Evolutionary conservation across 441 rosid species (phyloP).

Genomic region (Kokia cookei): DNA sequence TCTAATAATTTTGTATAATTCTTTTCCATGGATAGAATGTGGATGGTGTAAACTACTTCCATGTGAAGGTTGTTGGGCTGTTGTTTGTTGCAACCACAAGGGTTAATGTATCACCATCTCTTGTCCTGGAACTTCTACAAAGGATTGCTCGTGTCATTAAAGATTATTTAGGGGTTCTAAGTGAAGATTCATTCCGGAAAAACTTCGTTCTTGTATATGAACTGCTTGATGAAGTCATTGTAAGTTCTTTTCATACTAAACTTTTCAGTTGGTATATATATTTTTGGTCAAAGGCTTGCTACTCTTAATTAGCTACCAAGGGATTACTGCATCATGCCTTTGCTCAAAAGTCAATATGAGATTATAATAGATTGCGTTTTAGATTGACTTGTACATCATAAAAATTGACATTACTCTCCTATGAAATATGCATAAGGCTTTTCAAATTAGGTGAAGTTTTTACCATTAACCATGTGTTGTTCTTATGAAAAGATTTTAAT

Average conservation of each 20-base stretch:
- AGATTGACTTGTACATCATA: not conserved
- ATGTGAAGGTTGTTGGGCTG: conserved; percentile 72
- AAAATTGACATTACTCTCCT: not conserved
- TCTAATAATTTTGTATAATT: not conserved
- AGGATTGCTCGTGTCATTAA: conserved; percentile 93
- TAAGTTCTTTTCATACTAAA: conserved; percentile 34
- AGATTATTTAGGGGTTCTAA: conserved; percentile 89
- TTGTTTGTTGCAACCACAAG: conserved; percentile 91
- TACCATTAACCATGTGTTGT: not conserved
- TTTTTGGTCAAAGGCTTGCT: not conserved
- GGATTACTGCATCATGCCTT: conserved; percentile 5
- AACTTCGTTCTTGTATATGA: conserved; percentile 93
- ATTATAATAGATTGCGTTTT: not conserved
- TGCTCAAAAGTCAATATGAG: not conserved
- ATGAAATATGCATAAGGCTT: not conserved
- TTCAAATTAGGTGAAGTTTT: not conserved
- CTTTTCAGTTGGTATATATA: not conserved
- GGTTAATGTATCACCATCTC: conserved; percentile 81
- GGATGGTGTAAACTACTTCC: conserved; percentile 85
- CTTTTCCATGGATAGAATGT: conserved; percentile 40
- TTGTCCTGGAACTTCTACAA: conserved; percentile 92
- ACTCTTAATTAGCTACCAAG: not conserved
- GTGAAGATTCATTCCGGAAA: conserved; percentile 85
- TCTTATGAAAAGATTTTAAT: not conserved
- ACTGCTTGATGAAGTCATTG: conserved; percentile 91